Percentiles rank a stretch among this genome's conserved stretches.
These are phyloP conservation scores for Colletotrichum liriopes DNA, from an alignment of 2,329 filamentous ascomycete genomes.

Conservation along the genomic window DNA sequence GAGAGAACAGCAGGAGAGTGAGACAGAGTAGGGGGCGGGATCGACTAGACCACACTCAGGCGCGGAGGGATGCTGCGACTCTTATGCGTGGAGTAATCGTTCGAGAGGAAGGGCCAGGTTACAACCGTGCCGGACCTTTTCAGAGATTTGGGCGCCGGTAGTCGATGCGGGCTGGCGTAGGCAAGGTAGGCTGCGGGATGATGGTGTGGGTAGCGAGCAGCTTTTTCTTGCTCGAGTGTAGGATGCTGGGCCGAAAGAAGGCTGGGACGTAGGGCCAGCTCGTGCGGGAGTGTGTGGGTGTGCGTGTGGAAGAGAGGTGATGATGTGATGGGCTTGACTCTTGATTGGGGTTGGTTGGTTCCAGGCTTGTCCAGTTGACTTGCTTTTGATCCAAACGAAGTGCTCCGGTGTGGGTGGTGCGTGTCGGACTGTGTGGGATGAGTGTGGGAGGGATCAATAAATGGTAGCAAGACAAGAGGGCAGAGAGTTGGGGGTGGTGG, in stretches of 20 bases:
- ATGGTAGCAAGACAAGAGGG: slow-evolving; percentile 2
- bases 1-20: slow-evolving; percentile 32
- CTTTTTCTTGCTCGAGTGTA: slow-evolving; percentile 31
- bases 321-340: slow-evolving; percentile 42
- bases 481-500: neutral
- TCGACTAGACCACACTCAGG: slow-evolving; percentile 26
- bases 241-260: slow-evolving; percentile 36
- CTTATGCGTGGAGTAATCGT: slow-evolving; percentile 38
- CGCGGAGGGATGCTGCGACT: slow-evolving; percentile 40
- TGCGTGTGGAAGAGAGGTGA: slow-evolving; percentile 29
- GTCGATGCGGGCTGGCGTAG: slow-evolving; percentile 29
- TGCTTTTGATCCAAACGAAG: slow-evolving; percentile 31
- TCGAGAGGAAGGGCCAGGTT: slow-evolving; percentile 24
- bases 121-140: slow-evolving; percentile 20
- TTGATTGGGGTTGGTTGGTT: slow-evolving; percentile 28
- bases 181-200: slow-evolving; percentile 26
- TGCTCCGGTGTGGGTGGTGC: slow-evolving; percentile 23
- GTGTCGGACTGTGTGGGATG: slow-evolving; percentile 17
- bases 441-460: slow-evolving; percentile 30
- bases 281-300: slow-evolving; percentile 23
- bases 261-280: slow-evolving; percentile 29
- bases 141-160: slow-evolving; percentile 28
- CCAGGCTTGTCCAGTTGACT: slow-evolving; percentile 35
- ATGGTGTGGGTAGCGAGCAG: slow-evolving; percentile 35
- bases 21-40: slow-evolving; percentile 36